phyloP scores from a whole-genome alignment of 2,329 filamentous ascomycete genomes.

The Cercospora sp. region DNA sequence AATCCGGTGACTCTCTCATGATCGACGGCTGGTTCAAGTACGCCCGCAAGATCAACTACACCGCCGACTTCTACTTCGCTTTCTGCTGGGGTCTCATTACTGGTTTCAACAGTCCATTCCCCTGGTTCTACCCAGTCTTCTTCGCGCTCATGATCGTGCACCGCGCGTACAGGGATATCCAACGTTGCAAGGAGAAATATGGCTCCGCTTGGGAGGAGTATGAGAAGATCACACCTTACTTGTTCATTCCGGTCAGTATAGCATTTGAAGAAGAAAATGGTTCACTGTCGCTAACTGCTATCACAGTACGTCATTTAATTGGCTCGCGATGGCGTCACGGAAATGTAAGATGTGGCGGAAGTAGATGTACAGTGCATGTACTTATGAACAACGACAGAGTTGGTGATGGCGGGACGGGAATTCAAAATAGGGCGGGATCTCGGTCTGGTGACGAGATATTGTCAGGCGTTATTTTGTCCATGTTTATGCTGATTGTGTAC shows the following conservation, averaged over 20 bases:
- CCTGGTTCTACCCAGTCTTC: conserved; percentile 86
- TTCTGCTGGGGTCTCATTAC: conserved; percentile 78
- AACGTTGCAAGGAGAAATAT: conserved; percentile 74
- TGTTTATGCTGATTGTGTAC: conserved; percentile 8
- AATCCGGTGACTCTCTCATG: conserved; percentile 73
- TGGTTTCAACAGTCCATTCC: conserved; percentile 77
- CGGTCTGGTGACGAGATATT: neutral
- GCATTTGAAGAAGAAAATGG: neutral
- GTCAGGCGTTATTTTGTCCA: neutral
- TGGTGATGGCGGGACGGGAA: neutral
- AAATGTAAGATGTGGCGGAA: neutral
- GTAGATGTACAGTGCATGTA: neutral
- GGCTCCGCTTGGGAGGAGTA: conserved; percentile 81
- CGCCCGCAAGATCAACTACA: conserved; percentile 62
- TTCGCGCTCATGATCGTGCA: conserved; percentile 79
- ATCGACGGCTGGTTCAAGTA: conserved; percentile 79
- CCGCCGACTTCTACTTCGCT: conserved; percentile 76
- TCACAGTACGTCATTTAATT: conserved; percentile 27
- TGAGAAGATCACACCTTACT: conserved; percentile 73
- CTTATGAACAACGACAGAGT: conserved; percentile 1
- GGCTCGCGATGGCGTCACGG: neutral
- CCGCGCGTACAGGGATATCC: conserved; percentile 72
- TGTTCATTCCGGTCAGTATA: conserved; percentile 68
- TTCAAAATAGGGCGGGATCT: neutral
- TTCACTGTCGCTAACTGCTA: conserved; percentile 12